A percentile compares a stretch with the other conserved stretches of the same genome.
phyloP scores from a whole-genome alignment of 1,284 basidiomycete genomes.

The Omphalotus olearius region DNA sequence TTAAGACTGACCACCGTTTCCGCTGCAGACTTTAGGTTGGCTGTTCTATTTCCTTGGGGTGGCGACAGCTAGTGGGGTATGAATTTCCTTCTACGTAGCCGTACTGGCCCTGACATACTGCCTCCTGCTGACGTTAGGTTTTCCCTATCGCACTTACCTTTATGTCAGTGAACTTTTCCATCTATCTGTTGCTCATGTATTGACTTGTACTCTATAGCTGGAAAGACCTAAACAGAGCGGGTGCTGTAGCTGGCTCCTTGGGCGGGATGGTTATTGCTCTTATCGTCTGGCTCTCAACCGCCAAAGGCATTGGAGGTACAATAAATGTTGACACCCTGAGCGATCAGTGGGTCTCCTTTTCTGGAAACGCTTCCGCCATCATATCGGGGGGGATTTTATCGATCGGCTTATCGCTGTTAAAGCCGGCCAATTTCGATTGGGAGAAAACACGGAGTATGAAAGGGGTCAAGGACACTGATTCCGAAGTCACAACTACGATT shows the following conservation, averaged over 20 bases:
- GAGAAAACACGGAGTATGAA: constrained; percentile 18
- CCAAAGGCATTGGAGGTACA: constrained; percentile 32
- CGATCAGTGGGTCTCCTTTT: constrained; percentile 30
- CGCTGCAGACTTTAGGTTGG: constrained; percentile 19
- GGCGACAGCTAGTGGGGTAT: constrained; percentile 26
- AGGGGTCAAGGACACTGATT: constrained; percentile 6
- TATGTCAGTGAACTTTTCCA: constrained; percentile 4
- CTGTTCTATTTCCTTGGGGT: constrained; percentile 28
- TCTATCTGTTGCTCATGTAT: background rate
- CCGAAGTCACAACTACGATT: background rate
- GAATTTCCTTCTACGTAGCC: too few species aligned
- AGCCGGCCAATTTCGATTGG: constrained; percentile 40
- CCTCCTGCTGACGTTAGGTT: constrained; percentile 8
- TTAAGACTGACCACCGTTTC: too few species aligned
- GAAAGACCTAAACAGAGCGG: constrained; percentile 18
- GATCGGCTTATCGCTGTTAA: constrained; percentile 30
- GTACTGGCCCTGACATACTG: too few species aligned
- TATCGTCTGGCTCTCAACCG: constrained; percentile 42
- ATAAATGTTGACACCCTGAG: constrained; percentile 35
- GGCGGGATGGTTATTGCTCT: constrained; percentile 42
- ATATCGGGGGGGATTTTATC: constrained; percentile 42
- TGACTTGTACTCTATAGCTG: constrained; percentile 11
- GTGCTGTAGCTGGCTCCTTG: constrained; percentile 36
- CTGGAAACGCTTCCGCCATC: constrained; percentile 43
- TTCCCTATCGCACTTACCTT: constrained; percentile 25